Percentiles rank a stretch among this genome's conserved stretches.
Evolutionary conservation across 2,329 filamentous ascomycete species (phyloP).

Genomic region (Tolypocladium tundrense): DNA sequence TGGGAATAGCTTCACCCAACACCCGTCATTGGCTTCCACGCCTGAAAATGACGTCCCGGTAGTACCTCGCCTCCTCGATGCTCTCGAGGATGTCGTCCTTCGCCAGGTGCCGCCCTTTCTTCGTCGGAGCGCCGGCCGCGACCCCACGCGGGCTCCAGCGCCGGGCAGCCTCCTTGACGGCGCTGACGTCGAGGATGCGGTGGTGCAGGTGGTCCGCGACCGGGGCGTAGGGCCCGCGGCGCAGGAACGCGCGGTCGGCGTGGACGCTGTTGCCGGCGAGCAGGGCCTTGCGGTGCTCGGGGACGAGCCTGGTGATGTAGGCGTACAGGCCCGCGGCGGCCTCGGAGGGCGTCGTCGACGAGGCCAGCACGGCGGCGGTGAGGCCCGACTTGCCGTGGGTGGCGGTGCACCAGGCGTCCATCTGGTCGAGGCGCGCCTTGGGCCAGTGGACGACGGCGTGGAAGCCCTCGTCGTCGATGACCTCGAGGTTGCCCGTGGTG

Average conservation of each 20-base stretch:
- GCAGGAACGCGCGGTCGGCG: constrained; percentile 74
- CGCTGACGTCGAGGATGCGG: constrained; percentile 83
- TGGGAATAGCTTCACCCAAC: neutral
- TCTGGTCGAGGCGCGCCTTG: constrained; percentile 58
- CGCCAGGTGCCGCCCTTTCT: constrained; percentile 72
- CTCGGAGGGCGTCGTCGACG: constrained; percentile 58
- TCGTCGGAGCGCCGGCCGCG: constrained; percentile 53
- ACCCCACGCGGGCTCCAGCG: constrained; percentile 54
- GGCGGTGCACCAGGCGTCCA: constrained; percentile 81
- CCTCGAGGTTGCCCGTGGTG: constrained; percentile 67
- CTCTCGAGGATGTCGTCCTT: constrained; percentile 88
- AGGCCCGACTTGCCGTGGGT: constrained; percentile 78
- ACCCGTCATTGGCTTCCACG: constrained; percentile 6
- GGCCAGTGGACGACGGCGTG: constrained; percentile 70
- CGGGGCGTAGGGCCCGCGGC: constrained; percentile 59
- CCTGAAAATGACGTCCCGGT: constrained; percentile 59
- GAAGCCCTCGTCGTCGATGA: constrained; percentile 69
- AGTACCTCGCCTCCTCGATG: constrained; percentile 83
- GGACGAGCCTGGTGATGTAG: constrained; percentile 67
- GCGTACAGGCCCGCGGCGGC: constrained; percentile 64
- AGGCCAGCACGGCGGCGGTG: constrained; percentile 63
- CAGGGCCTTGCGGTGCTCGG: constrained; percentile 55
- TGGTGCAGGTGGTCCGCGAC: constrained; percentile 77
- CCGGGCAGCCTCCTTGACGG: constrained; percentile 79
- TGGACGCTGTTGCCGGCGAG: constrained; percentile 92